A percentile compares a stretch with the other conserved stretches of the same genome.
Conservation (phyloP, 2,329 filamentous ascomycete genomes). For the Aspergillus neotritici region DNA sequence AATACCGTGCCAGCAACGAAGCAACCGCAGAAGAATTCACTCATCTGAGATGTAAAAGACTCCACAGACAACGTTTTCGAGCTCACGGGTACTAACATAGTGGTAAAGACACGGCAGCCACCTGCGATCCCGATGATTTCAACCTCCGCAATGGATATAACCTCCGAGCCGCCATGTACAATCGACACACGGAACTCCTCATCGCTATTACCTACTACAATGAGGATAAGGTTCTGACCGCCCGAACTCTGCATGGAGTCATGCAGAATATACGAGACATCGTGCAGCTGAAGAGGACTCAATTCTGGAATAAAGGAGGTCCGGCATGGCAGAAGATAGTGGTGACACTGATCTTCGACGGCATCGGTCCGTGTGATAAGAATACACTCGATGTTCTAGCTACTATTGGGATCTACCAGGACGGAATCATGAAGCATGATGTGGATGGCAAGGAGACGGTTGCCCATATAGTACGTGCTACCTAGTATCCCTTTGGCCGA, state of each 20-base stretch:
- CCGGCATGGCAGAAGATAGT: slow-evolving; percentile 99
- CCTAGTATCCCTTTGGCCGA: background rate
- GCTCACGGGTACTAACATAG: too few species aligned
- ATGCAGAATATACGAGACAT: slow-evolving; percentile 99
- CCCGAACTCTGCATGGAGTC: slow-evolving; percentile 89
- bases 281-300: slow-evolving; percentile 96
- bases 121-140: slow-evolving; percentile 97
- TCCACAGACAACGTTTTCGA: too few species aligned
- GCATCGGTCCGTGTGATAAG: slow-evolving; percentile 97
- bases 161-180: slow-evolving; percentile 95
- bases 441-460: slow-evolving; percentile 96
- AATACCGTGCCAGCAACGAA: slow-evolving; percentile 83
- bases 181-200: slow-evolving; percentile 91
- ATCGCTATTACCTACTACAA: slow-evolving; percentile 99
- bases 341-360: slow-evolving; percentile 92
- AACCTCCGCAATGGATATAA: slow-evolving; percentile 99
- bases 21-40: slow-evolving; percentile 93
- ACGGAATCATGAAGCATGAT: slow-evolving; percentile 97
- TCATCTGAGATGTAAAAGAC: slow-evolving; percentile 86
- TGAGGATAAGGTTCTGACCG: slow-evolving; percentile 90
- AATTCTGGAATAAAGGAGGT: slow-evolving; percentile 99
- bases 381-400: slow-evolving; percentile 87
- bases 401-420: slow-evolving; percentile 93
- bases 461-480: slow-evolving; percentile 65
- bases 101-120: slow-evolving; percentile 79